phyloP scores from a whole-genome alignment of 306 rosid species.

The Sicyos baderoa region DNA sequence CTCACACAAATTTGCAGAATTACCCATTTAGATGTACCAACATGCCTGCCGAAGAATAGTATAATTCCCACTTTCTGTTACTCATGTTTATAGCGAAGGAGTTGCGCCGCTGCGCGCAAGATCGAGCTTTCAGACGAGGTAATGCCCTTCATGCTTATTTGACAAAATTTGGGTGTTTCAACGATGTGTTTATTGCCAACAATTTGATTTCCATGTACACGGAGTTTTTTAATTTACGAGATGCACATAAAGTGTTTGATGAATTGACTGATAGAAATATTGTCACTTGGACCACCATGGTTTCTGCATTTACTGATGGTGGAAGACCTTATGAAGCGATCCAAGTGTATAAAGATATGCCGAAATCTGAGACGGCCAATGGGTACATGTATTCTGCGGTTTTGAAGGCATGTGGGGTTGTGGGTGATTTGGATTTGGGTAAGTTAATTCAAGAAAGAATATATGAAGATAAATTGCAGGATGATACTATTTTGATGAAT shows the following conservation, averaged over 20 bases:
- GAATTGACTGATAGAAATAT: conserved; percentile 56
- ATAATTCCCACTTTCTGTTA: not conserved
- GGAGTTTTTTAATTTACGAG: conserved; percentile 25
- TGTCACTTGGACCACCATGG: conserved; percentile 72
- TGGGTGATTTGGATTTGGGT: conserved; percentile 48
- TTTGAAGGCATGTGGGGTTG: conserved; percentile 62
- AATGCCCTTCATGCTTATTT: conserved; percentile 50
- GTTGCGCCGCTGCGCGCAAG: conserved; percentile 45
- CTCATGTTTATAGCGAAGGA: conserved; percentile 40
- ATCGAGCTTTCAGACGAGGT: conserved; percentile 39
- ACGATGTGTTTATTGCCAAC: conserved; percentile 43
- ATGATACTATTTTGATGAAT: conserved; percentile 74
- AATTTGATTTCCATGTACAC: conserved; percentile 49
- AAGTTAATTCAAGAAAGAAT: conserved; percentile 41
- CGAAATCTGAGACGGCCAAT: conserved; percentile 47
- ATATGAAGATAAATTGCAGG: conserved; percentile 31
- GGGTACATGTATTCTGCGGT: conserved; percentile 66
- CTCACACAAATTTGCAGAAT: not conserved
- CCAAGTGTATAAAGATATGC: conserved; percentile 37
- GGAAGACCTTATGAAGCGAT: conserved; percentile 56
- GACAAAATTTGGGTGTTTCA: conserved; percentile 42
- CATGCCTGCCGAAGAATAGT: not conserved
- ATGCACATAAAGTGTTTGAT: conserved; percentile 56
- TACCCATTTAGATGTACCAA: not conserved
- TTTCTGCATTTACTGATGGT: conserved; percentile 45